Evolutionary conservation across 2,329 filamentous ascomycete genomes (phyloP).

Genomic region (Apiospora arundinis): DNA sequence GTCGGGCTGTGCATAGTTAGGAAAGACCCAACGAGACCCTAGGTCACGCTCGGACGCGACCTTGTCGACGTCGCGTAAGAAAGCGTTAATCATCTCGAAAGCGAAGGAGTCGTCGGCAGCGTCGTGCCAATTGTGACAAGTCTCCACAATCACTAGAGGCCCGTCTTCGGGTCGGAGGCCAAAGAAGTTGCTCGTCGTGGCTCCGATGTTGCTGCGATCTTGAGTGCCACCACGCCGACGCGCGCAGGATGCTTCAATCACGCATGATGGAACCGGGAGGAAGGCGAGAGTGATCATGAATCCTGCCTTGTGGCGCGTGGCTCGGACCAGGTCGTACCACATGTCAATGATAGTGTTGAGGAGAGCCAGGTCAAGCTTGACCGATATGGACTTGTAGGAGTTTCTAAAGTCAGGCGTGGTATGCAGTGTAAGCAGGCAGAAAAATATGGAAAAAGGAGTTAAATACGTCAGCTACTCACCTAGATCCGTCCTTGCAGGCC

Average conservation of each 20-base stretch:
- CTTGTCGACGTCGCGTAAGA: not conserved
- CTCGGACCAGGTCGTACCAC: not conserved
- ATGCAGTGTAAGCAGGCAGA: not conserved
- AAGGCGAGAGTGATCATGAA: not conserved
- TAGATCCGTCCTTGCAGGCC: not conserved
- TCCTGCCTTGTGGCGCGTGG: not conserved
- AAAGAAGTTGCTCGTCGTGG: not conserved
- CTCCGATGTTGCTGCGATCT: not conserved
- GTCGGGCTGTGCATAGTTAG: not conserved
- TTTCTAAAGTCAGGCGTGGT: not conserved
- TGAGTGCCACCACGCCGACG: not conserved
- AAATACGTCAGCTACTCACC: not conserved
- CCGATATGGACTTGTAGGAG: not conserved
- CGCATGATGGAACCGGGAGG: not conserved
- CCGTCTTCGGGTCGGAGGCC: conserved; percentile 2
- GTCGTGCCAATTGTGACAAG: not conserved
- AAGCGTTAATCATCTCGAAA: not conserved
- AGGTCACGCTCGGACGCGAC: not conserved
- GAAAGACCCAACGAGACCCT: not conserved
- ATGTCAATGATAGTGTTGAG: not conserved
- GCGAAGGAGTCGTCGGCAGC: not conserved
- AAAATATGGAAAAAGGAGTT: not conserved
- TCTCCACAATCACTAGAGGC: not conserved
- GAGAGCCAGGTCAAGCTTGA: not conserved
- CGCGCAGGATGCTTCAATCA: not conserved